Evolutionary conservation across 2,329 filamentous ascomycete genomes (phyloP).

Genomic region (Penicillium aurantiogriseum): DNA sequence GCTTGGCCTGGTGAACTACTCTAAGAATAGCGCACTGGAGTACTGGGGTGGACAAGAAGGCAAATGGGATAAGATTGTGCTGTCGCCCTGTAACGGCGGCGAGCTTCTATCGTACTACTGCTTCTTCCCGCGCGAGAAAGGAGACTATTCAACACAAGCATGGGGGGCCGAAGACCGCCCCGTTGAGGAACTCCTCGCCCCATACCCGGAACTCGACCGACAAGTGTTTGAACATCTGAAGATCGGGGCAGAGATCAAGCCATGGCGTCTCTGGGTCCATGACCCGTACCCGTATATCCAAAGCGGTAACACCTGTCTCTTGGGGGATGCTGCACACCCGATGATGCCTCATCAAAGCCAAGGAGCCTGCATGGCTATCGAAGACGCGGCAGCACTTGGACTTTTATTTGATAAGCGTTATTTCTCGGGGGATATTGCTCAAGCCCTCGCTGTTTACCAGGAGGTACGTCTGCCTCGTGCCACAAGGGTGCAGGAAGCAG

Average conservation of each 20-base stretch:
- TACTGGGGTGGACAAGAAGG: conserved; percentile 66
- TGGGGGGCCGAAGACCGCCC: conserved; percentile 57
- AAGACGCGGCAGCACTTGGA: conserved; percentile 63
- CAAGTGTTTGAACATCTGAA: conserved; percentile 58
- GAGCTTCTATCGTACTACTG: conserved; percentile 67
- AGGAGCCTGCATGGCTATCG: conserved; percentile 67
- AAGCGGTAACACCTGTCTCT: conserved; percentile 53
- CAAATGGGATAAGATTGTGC: conserved; percentile 67
- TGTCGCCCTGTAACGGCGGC: conserved; percentile 67
- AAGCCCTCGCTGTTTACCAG: conserved; percentile 53
- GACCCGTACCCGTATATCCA: conserved; percentile 60
- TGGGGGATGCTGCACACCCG: conserved; percentile 67
- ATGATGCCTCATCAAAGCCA: conserved; percentile 71
- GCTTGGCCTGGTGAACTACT: conserved; percentile 63
- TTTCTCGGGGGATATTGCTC: conserved; percentile 50
- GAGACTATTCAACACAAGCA: conserved; percentile 60
- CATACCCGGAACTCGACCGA: conserved; percentile 60
- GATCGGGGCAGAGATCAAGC: conserved; percentile 62
- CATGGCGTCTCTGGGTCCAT: conserved; percentile 66
- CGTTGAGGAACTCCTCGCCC: conserved; percentile 59
- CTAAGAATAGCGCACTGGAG: conserved; percentile 59
- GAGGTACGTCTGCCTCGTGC: conserved; percentile 55
- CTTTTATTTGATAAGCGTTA: conserved; percentile 56
- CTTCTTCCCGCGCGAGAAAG: conserved; percentile 62
- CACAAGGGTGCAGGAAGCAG: conserved; percentile 57